Evolutionary conservation across 257 asterid genomes (phyloP).

Genomic region (Solanum pinnatisectum): DNA sequence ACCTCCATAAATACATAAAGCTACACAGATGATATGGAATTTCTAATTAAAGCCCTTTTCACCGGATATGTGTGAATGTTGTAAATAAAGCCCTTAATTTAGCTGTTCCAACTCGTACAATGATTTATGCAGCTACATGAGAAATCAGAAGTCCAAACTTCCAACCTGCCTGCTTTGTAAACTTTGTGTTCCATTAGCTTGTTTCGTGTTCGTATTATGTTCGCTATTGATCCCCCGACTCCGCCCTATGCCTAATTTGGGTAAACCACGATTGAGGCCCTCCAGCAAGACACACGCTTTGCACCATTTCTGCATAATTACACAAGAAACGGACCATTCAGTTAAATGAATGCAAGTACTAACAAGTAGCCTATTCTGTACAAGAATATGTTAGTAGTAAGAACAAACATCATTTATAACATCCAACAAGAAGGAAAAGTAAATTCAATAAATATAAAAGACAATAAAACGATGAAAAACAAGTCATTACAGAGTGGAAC

Average conservation of each 20-base stretch:
- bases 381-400: background rate
- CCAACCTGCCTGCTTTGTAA: constrained; percentile 75
- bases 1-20: background rate
- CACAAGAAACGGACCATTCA: background rate
- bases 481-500: background rate
- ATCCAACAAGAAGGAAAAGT: background rate
- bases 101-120: background rate
- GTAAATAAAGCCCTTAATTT: background rate
- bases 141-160: constrained; percentile 48
- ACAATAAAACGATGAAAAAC: background rate
- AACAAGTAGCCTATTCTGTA: background rate
- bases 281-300: constrained; percentile 92
- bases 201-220: constrained; percentile 16
- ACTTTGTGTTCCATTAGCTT: constrained; percentile 29
- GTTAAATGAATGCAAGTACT: background rate
- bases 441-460: background rate
- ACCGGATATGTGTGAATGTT: background rate
- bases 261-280: constrained; percentile 89
- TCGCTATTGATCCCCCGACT: constrained; percentile 39
- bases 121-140: background rate
- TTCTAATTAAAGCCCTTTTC: background rate
- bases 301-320: constrained; percentile 78
- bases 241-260: constrained; percentile 82
- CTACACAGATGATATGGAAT: background rate
- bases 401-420: background rate